Base-by-base conservation (phyloP, 768 basidiomycete genomes). In the Boletus vinaceobasis region DNA sequence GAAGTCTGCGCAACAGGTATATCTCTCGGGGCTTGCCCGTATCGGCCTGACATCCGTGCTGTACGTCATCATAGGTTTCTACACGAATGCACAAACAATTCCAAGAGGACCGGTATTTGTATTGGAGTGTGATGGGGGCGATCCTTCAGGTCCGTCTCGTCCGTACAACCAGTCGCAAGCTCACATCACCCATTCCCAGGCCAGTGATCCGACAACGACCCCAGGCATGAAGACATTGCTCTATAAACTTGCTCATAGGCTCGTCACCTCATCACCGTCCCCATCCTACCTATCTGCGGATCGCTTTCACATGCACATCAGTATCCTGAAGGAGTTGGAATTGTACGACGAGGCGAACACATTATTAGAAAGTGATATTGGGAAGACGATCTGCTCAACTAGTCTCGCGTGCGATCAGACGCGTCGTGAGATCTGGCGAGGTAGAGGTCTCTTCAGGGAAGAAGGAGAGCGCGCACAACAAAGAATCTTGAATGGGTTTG, bases 51-150 rank as follows among this genome's bases (percentile, higher is more conserved):
- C 51, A 43, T 52, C 15, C 35, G 5, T 35, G 43, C 21, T 29
- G 11, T 53, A 10, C 31, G 4, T 13, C 39, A 44, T 53, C 40
- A 51, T 47, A 93, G 90, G 77, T 91, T 52, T 84, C 90, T 21
- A 86, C 86, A 5, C 86, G 83, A 65, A 83, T 93, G 83, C 79
- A 86, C 75, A 93, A 90, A 65, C 84, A 87, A 61, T 93, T 93
- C 66, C 87, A 87, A 55, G 84, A 88, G 33, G 87, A 89, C 50
- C 79, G 87, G 39, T 92, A 88, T 65, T 69, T 92, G 37, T 93
- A 87, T 65, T 94, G 92, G 92, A 86, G 80, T 59, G 80, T 88
- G 35, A 88, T 89, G 64, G 82, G 88, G 56, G 83, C 88, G 11
- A 77, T 91, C 45, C 81, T 93, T 17, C 92, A 94, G 80, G 89